phyloP scores from a whole-genome alignment of 2,329 filamentous ascomycete species.

The Aspergillus bombycis region DNA sequence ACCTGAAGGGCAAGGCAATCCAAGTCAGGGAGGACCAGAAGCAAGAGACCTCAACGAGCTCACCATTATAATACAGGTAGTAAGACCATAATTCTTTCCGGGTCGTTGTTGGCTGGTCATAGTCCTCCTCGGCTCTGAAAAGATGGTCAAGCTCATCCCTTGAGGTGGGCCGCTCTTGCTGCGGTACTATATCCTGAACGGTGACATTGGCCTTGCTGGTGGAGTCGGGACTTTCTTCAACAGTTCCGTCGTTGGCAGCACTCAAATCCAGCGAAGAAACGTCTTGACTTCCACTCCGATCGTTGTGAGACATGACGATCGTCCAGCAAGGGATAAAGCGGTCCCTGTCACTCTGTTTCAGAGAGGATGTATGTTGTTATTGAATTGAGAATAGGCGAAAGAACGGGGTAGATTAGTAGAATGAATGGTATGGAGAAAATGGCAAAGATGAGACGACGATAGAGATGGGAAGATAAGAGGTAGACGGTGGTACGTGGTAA shows the following conservation, averaged over 20 bases:
- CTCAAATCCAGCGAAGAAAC: background rate
- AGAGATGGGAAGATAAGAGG: background rate
- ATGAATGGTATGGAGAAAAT: background rate
- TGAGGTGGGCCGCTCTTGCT: background rate
- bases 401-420: background rate
- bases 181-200: background rate
- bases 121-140: slow-evolving; percentile 40
- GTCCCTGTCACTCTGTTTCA: background rate
- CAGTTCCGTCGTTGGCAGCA: background rate
- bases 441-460: background rate
- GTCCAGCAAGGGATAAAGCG: background rate
- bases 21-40: background rate
- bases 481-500: background rate
- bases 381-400: background rate
- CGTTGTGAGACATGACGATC: background rate
- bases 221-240: background rate
- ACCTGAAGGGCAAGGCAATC: slow-evolving; percentile 19
- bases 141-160: slow-evolving; percentile 32
- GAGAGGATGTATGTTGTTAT: background rate
- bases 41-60: background rate
- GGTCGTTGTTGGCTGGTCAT: slow-evolving; percentile 44
- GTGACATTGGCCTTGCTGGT: background rate
- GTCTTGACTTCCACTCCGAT: background rate
- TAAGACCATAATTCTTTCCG: slow-evolving; percentile 48
- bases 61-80: slow-evolving; percentile 49